Base-by-base conservation (phyloP, 768 basidiomycete species). In the Rhodocollybia butyracea region DNA sequence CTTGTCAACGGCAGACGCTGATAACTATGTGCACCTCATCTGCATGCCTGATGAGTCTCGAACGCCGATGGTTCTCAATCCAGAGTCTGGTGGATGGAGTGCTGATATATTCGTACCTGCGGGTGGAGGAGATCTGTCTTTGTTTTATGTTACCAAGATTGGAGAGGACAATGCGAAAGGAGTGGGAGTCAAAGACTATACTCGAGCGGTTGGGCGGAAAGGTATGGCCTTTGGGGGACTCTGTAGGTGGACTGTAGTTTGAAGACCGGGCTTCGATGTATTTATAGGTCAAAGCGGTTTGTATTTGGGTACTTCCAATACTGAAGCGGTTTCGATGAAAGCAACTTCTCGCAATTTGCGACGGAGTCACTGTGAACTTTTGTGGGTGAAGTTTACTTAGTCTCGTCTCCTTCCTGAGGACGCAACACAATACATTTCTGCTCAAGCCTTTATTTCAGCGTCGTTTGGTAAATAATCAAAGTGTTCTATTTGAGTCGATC, bases 1-100 rank as follows among this genome's bases (percentile, higher is more conserved):
- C 61, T 70, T 76, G 70, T 75, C 75, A 11, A 74, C 66, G 13
- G 67, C 62, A 6, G 71, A 75, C 41, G 58, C 55, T 19, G 74
- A 80, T 58, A 77, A 78, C 54, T 75, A 72, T 55, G 70, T 78
- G 12, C 69, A 70, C 55, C 64, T 77, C 47, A 61, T 79, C 40
- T 66, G 64, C 31, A 58, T 67, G 17, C 66, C 65, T 21, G 71
- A 70, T 41, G 63, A 68, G 36, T 66, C 67, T 10, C 68, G 67
- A 31, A 68, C 69, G 11, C 72, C 75, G 11, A 55, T 80, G 45
- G 55, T 63, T 43, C 66, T 69, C 30, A 69, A 73, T 51, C 62
- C 60, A 4, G 68, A 75, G 50, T 50, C 48, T 4, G 74, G 75
- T 46, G 76, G 72, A 1, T 80, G 77, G 77, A 67, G 67, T 51